Evolutionary conservation across 179 eudicot species (phyloP).

Genomic region (Amaranthus tricolor): DNA sequence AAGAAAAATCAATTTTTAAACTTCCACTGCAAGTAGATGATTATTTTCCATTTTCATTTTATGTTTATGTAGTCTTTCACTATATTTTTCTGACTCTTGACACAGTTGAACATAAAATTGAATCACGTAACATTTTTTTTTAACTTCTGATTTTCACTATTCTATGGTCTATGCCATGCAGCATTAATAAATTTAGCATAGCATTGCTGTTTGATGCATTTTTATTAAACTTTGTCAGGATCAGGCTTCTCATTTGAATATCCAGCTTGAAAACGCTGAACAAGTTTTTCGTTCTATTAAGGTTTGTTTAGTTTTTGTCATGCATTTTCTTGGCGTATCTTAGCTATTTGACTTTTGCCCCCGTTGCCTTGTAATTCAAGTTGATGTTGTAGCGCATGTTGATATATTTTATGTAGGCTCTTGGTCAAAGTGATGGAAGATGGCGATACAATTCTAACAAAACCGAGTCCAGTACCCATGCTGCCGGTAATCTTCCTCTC

Average conservation of each 20-base stretch:
- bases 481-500: slow-evolving; percentile 67
- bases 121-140: no score
- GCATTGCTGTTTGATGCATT: background rate
- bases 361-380: background rate
- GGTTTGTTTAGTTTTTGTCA: slow-evolving; percentile 38
- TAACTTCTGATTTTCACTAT: background rate
- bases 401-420: slow-evolving; percentile 48
- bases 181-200: background rate
- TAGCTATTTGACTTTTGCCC: background rate
- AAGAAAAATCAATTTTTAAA: background rate
- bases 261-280: slow-evolving; percentile 58
- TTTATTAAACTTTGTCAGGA: slow-evolving; percentile 34
- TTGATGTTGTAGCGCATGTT: slow-evolving; percentile 23
- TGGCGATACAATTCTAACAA: slow-evolving; percentile 87
- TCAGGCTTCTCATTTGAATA: slow-evolving; percentile 60
- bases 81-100: no score
- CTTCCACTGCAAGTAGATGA: background rate
- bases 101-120: background rate
- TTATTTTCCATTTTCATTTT: background rate
- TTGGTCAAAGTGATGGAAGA: slow-evolving; percentile 95
- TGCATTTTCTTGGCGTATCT: background rate
- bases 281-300: slow-evolving; percentile 68
- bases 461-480: slow-evolving; percentile 81
- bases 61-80: no score
- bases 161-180: background rate